phyloP scores from a whole-genome alignment of 257 asterid species.

The Salvia miltiorrhiza region DNA sequence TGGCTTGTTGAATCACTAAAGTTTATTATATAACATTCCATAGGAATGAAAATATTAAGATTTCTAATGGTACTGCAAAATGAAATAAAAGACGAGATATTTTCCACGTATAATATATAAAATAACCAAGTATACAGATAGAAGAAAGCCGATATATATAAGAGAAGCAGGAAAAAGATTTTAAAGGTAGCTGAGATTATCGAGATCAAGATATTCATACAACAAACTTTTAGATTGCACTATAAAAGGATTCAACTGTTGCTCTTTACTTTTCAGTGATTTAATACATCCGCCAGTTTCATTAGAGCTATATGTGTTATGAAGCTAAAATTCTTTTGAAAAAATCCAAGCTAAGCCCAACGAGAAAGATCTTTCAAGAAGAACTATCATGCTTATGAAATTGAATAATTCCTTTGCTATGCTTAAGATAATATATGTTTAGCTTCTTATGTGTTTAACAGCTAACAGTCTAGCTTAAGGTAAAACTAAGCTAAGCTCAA shows the following conservation, averaged over 20 bases:
- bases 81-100: background rate
- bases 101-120: background rate
- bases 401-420: background rate
- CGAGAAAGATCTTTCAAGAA: background rate
- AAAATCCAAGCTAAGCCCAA: background rate
- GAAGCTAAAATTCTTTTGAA: background rate
- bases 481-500: constrained; percentile 3
- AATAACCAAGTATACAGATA: background rate
- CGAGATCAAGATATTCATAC: background rate
- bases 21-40: background rate
- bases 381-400: background rate
- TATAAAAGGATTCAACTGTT: constrained; percentile 1
- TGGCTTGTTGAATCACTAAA: background rate
- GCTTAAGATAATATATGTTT: background rate
- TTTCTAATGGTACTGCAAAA: constrained; percentile 1
- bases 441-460: background rate
- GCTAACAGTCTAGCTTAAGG: background rate
- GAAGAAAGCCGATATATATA: background rate
- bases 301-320: background rate
- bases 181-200: background rate
- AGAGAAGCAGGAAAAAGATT: constrained; percentile 1
- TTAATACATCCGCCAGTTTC: background rate
- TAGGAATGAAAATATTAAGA: background rate
- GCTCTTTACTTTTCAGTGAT: background rate
- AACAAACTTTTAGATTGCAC: constrained; percentile 1